Evolutionary conservation across 768 basidiomycete genomes (phyloP), one percentile per base, ranked within the genome.

Genomic region (Naematelia encephala): DNA sequence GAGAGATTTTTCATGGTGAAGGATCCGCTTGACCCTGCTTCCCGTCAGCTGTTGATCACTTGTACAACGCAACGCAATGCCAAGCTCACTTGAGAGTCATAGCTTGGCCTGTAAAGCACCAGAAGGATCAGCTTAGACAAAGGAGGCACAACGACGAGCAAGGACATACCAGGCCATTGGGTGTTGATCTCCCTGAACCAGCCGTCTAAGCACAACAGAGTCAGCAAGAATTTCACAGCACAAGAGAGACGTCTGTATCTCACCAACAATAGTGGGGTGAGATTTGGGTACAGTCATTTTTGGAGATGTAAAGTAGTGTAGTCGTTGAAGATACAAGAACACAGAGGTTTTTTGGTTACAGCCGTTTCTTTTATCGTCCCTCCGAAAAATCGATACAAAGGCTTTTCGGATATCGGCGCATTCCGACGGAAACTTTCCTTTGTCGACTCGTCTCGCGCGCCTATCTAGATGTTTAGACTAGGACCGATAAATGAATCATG

Each of bases 121-220:
- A 61, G 27, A 23, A 57, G 39, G 39, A 34, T 34, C 25, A 26
- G 12, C 47, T 50, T 39, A 25, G 28, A 63, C 54, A 51, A 62
- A 57, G 57, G 54, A 62, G 26, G 46, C 29, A 26, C 46, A 16
- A 39, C 34, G 34, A 39, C 34, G 34, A 39, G n/a, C 34, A 16
- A 14, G 25, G 21, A 74, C 73, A 60, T 48, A 77, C 78, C 78
- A 4, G 89, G 91, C 92, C 92, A 97, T 80, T 97, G 92, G 16
- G 89, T 84, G 25, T 89, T 90, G 68, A 91, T 87, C 80, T 97
- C 92, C 60, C 89, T 85, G 82, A 93, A 97, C 91, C 91, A 94
- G 78, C 92, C 91, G 81, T 92, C 91, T 86, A 51, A n/a, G n/a
- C 11, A 42, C 34, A 55, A 45, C 29, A 10, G 19, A 27, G 5